phyloP scores from a whole-genome alignment of 192 early-diverging fungal genomes.

The Backusella morwellensis region DNA sequence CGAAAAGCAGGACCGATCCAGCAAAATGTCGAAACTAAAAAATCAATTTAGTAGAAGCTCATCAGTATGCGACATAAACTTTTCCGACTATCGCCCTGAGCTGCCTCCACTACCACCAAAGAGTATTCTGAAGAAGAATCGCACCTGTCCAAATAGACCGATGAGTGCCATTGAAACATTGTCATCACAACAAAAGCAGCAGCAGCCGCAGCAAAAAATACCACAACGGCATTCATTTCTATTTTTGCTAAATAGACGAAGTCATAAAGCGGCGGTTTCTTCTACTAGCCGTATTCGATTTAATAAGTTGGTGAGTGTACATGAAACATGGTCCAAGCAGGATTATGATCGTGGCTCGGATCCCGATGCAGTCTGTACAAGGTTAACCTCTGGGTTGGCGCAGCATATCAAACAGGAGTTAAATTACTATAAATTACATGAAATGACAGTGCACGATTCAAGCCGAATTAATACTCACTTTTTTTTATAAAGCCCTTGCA shows the following conservation, averaged over 20 bases:
- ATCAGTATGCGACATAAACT: neutral
- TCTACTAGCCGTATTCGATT: conserved; percentile 9
- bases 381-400: conserved; percentile 81
- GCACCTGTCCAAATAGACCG: neutral
- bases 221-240: neutral
- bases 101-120: neutral
- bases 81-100: neutral
- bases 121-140: neutral
- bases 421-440: conserved; percentile 88
- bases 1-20: neutral
- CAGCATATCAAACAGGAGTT: conserved; percentile 89
- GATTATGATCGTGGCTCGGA: conserved; percentile 92
- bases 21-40: neutral
- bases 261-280: neutral
- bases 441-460: conserved; percentile 89
- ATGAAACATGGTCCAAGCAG: conserved; percentile 64
- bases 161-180: neutral
- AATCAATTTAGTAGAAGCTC: conserved; percentile 1
- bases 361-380: conserved; percentile 69
- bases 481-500: conserved; percentile 26
- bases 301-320: conserved; percentile 32
- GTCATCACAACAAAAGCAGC: neutral
- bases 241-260: neutral
- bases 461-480: conserved; percentile 69
- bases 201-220: neutral